A percentile compares a stretch with the other conserved stretches of the same genome.
phyloP scores from a whole-genome alignment of 1,284 basidiomycete genomes.

The Cryptococcus neoformans region DNA sequence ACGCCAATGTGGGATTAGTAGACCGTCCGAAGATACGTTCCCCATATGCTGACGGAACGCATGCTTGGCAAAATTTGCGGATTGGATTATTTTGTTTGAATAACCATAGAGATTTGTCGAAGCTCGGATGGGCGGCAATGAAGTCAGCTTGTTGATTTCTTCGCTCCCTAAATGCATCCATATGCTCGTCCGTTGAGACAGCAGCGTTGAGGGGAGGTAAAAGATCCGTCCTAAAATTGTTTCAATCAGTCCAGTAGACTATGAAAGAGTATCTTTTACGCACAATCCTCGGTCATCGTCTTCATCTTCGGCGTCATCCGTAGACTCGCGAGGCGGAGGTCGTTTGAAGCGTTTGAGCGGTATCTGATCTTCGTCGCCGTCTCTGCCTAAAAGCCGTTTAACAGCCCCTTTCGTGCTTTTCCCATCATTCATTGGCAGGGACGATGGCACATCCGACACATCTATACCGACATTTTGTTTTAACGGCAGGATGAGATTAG shows the following conservation, averaged over 20 bases:
- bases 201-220: constrained; percentile 37
- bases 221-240: constrained; percentile 31
- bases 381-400: constrained; percentile 30
- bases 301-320: constrained; percentile 23
- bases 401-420: constrained; percentile 22
- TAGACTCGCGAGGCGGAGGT: constrained; percentile 11
- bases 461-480: constrained; percentile 70
- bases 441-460: constrained; percentile 36
- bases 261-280: constrained; percentile 4
- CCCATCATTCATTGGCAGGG: not conserved
- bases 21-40: constrained; percentile 73
- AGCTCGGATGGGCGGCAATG: constrained; percentile 83
- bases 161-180: constrained; percentile 65
- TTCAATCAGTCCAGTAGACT: constrained; percentile 4
- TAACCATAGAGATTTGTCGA: constrained; percentile 87
- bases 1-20: constrained; percentile 64
- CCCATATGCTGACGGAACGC: constrained; percentile 54
- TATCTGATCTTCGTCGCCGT: constrained; percentile 20
- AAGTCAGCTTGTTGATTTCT: constrained; percentile 82
- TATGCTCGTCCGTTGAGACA: constrained; percentile 35
- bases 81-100: constrained; percentile 77
- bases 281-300: constrained; percentile 41
- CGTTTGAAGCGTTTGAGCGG: constrained; percentile 12
- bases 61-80: constrained; percentile 73
- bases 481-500: constrained; percentile 69